These are phyloP conservation scores for Extremus antarcticus DNA, from an alignment of 495 filamentous ascomycete genomes.

Conservation along the genomic window DNA sequence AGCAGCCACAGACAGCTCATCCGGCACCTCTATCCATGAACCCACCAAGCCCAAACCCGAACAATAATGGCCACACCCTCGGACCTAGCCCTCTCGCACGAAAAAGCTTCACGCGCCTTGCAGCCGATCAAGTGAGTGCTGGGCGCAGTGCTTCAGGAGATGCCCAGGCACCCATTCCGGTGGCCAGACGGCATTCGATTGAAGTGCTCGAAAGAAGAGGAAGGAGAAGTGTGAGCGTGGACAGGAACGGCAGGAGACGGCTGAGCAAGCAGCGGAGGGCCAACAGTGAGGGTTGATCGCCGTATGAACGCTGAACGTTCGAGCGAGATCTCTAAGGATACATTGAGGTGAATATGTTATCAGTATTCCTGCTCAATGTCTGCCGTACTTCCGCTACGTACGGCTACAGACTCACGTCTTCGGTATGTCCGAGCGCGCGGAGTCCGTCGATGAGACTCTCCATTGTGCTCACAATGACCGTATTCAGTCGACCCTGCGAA, in stretches of 20 bases:
- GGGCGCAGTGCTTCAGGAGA: neutral
- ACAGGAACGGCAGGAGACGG: neutral
- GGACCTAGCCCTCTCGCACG: slow-evolving; percentile 27
- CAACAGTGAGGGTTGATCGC: neutral
- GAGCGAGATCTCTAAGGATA: too few relatives aligned
- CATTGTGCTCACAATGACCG: too few relatives aligned
- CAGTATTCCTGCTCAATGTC: too few relatives aligned
- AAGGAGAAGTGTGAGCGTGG: neutral
- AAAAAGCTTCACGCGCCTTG: slow-evolving; percentile 18
- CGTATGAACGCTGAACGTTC: too few relatives aligned
- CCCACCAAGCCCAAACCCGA: neutral
- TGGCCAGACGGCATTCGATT: neutral
- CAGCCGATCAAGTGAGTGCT: neutral
- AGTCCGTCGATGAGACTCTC: too few relatives aligned
- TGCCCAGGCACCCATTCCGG: neutral
- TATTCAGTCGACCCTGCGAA: too few relatives aligned
- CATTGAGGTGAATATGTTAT: too few relatives aligned
- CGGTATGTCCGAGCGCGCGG: too few relatives aligned
- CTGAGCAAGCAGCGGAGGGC: neutral
- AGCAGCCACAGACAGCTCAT: neutral
- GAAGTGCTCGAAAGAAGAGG: neutral
- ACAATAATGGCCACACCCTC: neutral
- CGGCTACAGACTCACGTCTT: too few relatives aligned
- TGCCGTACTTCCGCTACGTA: too few relatives aligned
- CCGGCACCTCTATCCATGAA: neutral